phyloP scores from a whole-genome alignment of 148 eudicot genomes.

The Suaeda aralocaspica region DNA sequence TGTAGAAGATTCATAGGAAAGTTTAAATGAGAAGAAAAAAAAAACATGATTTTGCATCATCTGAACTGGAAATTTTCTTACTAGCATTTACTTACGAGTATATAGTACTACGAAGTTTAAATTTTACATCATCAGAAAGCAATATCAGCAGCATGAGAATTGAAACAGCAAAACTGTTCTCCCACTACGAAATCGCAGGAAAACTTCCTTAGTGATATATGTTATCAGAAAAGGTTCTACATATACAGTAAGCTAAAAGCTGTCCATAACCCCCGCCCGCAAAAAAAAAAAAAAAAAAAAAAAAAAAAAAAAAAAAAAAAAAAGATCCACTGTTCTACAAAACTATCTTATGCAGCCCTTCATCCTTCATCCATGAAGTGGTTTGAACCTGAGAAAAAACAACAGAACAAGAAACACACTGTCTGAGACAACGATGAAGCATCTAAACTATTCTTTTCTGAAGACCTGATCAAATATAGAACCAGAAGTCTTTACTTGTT shows the following conservation, averaged over 20 bases:
- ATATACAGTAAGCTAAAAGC: conserved; percentile 14
- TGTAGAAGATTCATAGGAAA: neutral
- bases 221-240: conserved; percentile 1
- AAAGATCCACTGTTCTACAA: neutral
- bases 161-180: conserved; percentile 15
- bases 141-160: neutral
- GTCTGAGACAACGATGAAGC: conserved; percentile 10
- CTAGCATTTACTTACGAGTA: neutral
- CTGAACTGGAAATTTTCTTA: neutral
- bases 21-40: neutral
- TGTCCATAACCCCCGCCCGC: neutral
- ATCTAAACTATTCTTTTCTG: conserved; percentile 14
- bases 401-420: conserved; percentile 1
- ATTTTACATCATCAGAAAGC: neutral
- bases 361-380: conserved; percentile 15
- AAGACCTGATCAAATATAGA: neutral
- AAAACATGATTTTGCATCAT: neutral
- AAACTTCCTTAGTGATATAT: neutral
- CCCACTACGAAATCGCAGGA: conserved; percentile 9
- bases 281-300: neutral
- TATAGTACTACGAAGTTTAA: no score
- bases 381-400: conserved; percentile 20
- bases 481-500: conserved; percentile 45
- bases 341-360: conserved; percentile 3
- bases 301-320: neutral